Conservation (phyloP, 371 early-diverging fungal genomes). For the Lichtheimia hyalospora region DNA sequence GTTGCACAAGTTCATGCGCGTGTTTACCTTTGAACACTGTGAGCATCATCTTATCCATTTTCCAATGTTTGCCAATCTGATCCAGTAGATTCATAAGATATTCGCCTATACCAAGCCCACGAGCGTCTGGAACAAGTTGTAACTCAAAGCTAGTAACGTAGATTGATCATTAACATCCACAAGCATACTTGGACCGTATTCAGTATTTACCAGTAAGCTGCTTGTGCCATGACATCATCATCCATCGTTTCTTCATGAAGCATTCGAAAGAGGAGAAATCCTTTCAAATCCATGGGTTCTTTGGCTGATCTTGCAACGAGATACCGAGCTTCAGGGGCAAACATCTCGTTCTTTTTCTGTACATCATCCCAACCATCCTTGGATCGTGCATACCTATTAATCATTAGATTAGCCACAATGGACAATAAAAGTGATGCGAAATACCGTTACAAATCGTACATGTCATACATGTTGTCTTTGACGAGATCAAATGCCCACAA, state of each 20-base stretch:
- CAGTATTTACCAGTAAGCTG: constrained; percentile 54
- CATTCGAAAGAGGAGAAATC: constrained; percentile 57
- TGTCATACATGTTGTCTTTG: constrained; percentile 52
- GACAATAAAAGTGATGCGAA: background rate
- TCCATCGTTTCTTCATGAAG: constrained; percentile 61
- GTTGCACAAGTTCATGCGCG: background rate
- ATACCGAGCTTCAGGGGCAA: constrained; percentile 9
- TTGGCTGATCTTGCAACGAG: constrained; percentile 29
- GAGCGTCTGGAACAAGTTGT: constrained; percentile 42
- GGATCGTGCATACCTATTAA: constrained; percentile 41
- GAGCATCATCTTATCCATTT: constrained; percentile 67
- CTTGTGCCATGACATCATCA: constrained; percentile 54
- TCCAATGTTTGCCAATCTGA: constrained; percentile 44
- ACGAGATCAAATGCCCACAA: constrained; percentile 53
- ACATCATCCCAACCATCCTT: constrained; percentile 54
- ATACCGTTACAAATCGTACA: constrained; percentile 31
- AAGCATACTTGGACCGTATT: background rate
- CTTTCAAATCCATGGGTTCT: constrained; percentile 42
- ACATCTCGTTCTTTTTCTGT: constrained; percentile 12
- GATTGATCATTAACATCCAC: background rate
- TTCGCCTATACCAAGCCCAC: constrained; percentile 54
- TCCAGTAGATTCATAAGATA: constrained; percentile 49
- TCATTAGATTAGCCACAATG: background rate
- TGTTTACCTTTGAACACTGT: constrained; percentile 63
- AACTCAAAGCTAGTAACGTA: constrained; percentile 43